Base-by-base conservation (phyloP, 352 stramenopile species). In the Pythium aphanidermatum region DNA sequence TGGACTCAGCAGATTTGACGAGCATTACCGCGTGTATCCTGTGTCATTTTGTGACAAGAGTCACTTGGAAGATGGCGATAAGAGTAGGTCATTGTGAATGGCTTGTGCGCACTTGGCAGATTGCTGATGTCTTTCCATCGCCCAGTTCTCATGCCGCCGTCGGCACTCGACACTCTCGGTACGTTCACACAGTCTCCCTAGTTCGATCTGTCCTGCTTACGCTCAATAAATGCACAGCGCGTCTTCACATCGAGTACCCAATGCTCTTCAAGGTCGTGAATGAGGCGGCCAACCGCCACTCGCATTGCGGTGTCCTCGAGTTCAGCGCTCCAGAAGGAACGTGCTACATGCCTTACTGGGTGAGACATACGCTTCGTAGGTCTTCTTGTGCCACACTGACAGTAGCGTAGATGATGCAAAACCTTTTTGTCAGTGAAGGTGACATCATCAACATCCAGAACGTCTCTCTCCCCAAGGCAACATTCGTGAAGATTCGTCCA, bases 291-390 rank as follows among this genome's bases (percentile, higher is more conserved):
- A 86, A 92, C 21, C 93, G 87, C 52, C 87, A 79, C 14, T 98
- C 95, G 29, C 97, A 99, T 63, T 98, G 91, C 41, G 96, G 96
- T 50, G 96, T 99, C 23, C 61, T 99, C 32, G 97, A 99, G 83
- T 99, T 99, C 65, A 99, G 95, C 37, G 96, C 97, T 0, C 83
- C 96, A 7, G 96, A 99, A 70, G 97, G 97, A 10, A 97, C 74
- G 13, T 98, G 95, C 68, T 99, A 98, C 74, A 97, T 99, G 79
- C 97, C 97, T 1, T 98, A 98, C 74, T 99, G 97, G 97, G 81
- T 91, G n/a, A n/a, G n/a, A n/a, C n/a, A n/a, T n/a, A n/a, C n/a
- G n/a, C n/a, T n/a, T n/a, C n/a, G n/a, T n/a, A n/a, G n/a, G n/a
- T n/a, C n/a, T n/a, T n/a, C n/a, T n/a, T n/a, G n/a, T n/a, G n/a